Evolutionary conservation across 495 filamentous ascomycete genomes (phyloP).

Genomic region (Trichoderma orchidacearum): DNA sequence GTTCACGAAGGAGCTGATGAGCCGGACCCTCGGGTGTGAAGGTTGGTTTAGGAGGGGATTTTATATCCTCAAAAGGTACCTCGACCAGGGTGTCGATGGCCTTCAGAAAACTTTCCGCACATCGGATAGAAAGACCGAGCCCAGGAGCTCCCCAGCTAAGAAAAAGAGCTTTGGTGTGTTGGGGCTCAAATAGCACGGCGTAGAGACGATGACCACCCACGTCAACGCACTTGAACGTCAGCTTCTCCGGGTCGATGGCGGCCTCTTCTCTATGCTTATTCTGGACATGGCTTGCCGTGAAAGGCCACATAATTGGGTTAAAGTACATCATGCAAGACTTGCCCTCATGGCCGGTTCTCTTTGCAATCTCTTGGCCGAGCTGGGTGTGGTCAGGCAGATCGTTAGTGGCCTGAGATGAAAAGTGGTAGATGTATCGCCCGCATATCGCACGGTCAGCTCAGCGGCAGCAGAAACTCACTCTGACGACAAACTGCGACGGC

Average conservation of each 20-base stretch:
- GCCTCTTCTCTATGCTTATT: conserved; percentile 9
- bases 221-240: conserved; percentile 22
- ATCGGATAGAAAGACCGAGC: conserved; percentile 19
- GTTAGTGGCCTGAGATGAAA: not conserved
- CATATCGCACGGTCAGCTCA: no score
- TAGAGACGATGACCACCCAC: conserved; percentile 18
- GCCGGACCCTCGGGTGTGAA: conserved; percentile 12
- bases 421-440: no score
- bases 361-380: conserved; percentile 15
- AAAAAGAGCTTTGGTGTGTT: conserved; percentile 11
- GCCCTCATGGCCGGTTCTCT: conserved; percentile 9
- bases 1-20: conserved; percentile 13
- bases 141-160: conserved; percentile 28
- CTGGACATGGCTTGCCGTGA: conserved; percentile 10
- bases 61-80: conserved; percentile 5
- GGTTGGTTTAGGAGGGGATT: conserved; percentile 5
- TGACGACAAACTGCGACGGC: conserved; percentile 13
- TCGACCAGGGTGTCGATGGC: conserved; percentile 13
- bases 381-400: conserved; percentile 2
- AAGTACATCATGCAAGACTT: conserved; percentile 17
- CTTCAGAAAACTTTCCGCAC: conserved; percentile 22
- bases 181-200: conserved; percentile 17
- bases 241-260: conserved; percentile 9
- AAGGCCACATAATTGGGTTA: conserved; percentile 9
- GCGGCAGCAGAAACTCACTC: not conserved